Evolutionary conservation across 139 green algal species (phyloP).

Genomic region (Klebsormidium nitens): DNA sequence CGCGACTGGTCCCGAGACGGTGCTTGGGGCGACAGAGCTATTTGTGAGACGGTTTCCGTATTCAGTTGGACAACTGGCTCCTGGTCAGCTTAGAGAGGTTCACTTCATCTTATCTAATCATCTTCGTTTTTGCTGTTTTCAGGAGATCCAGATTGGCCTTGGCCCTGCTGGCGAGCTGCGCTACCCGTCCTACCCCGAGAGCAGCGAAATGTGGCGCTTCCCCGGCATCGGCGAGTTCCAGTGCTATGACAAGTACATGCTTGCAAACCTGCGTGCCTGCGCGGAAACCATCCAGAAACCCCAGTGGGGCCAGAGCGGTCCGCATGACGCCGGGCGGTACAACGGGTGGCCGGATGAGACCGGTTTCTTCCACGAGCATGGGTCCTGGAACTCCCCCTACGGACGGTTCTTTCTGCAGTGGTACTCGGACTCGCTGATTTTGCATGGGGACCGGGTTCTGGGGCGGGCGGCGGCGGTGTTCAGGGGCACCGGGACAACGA

Average conservation of each 20-base stretch:
- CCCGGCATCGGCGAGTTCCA: slow-evolving; percentile 95
- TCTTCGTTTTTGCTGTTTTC: slow-evolving; percentile 43
- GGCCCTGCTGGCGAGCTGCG: slow-evolving; percentile 94
- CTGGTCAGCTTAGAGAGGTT: too few relatives aligned
- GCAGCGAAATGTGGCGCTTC: slow-evolving; percentile 76
- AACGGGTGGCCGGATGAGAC: slow-evolving; percentile 82
- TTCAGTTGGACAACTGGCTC: too few relatives aligned
- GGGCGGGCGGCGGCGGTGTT: slow-evolving; percentile 37
- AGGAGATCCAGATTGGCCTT: slow-evolving; percentile 90
- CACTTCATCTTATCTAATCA: too few relatives aligned
- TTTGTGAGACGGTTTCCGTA: too few relatives aligned
- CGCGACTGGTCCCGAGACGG: too few relatives aligned
- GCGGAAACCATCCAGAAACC: slow-evolving; percentile 66
- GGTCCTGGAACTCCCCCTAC: slow-evolving; percentile 83
- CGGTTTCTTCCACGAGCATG: slow-evolving; percentile 82
- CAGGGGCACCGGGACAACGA: slow-evolving; percentile 8
- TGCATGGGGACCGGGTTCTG: slow-evolving; percentile 82
- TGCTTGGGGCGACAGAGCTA: too few relatives aligned
- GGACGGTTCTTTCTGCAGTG: slow-evolving; percentile 92
- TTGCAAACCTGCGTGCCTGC: slow-evolving; percentile 58
- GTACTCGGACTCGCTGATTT: slow-evolving; percentile 80
- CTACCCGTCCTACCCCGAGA: slow-evolving; percentile 90
- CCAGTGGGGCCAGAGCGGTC: slow-evolving; percentile 82
- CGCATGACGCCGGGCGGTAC: slow-evolving; percentile 91
- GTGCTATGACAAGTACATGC: slow-evolving; percentile 97